Percentiles rank a stretch among this genome's conserved stretches.
Evolutionary conservation across 2,329 filamentous ascomycete species (phyloP).

Genomic region (Trichoderma citrinoviride): DNA sequence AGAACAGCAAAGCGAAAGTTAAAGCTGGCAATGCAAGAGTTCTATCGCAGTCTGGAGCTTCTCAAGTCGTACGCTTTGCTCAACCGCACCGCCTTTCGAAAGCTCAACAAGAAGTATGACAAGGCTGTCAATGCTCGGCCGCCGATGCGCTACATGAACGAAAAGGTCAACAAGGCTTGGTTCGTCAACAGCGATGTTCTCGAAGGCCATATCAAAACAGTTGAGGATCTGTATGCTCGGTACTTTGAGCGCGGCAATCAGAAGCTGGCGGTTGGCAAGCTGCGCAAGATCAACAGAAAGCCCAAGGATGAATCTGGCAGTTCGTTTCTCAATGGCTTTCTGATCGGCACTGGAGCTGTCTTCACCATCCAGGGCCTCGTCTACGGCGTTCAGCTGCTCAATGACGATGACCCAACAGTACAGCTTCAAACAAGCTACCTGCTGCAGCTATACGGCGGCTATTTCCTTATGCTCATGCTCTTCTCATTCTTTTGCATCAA

Average conservation of each 20-base stretch:
- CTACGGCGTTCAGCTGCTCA: slow-evolving; percentile 55
- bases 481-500: slow-evolving; percentile 82
- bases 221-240: slow-evolving; percentile 88
- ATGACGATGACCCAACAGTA: slow-evolving; percentile 47
- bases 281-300: slow-evolving; percentile 68
- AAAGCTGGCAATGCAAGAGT: slow-evolving; percentile 87
- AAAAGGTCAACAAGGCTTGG: slow-evolving; percentile 85
- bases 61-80: slow-evolving; percentile 87
- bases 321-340: slow-evolving; percentile 60
- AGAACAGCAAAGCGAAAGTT: slow-evolving; percentile 85
- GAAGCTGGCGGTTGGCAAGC: slow-evolving; percentile 84
- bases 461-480: slow-evolving; percentile 78
- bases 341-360: slow-evolving; percentile 66
- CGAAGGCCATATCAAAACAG: slow-evolving; percentile 73
- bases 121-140: slow-evolving; percentile 80
- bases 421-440: slow-evolving; percentile 62
- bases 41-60: slow-evolving; percentile 86
- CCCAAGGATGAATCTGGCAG: slow-evolving; percentile 55
- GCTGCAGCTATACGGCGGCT: slow-evolving; percentile 88
- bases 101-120: slow-evolving; percentile 99
- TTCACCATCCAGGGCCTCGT: slow-evolving; percentile 65
- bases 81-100: slow-evolving; percentile 90
- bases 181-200: slow-evolving; percentile 88
- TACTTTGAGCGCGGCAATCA: slow-evolving; percentile 94
- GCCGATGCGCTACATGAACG: slow-evolving; percentile 77